phyloP scores from a whole-genome alignment of 495 filamentous ascomycete genomes.

The Aspergillus hancockii region DNA sequence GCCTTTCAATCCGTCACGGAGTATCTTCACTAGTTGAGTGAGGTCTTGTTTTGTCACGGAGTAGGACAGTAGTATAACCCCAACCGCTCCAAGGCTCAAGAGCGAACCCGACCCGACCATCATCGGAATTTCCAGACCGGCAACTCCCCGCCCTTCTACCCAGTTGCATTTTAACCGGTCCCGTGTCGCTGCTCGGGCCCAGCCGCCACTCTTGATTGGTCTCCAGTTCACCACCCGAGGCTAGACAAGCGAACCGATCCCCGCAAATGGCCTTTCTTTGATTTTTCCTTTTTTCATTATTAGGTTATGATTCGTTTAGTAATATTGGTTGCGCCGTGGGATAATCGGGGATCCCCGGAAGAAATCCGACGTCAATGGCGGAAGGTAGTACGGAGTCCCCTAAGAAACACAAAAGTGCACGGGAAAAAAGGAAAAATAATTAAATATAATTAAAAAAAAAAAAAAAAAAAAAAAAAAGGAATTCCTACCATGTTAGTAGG shows the following conservation, averaged over 20 bases:
- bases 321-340: neutral
- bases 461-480: neutral
- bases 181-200: conserved; percentile 26
- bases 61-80: neutral
- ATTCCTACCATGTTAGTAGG: neutral
- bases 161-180: conserved; percentile 27
- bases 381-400: neutral
- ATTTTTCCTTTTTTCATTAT: neutral
- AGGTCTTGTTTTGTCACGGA: neutral
- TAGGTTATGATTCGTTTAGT: conserved; percentile 5
- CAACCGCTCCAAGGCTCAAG: neutral
- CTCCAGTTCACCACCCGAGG: conserved; percentile 33
- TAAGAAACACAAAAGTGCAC: neutral
- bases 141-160: conserved; percentile 20
- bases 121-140: conserved; percentile 18
- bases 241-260: conserved; percentile 32
- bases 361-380: conserved; percentile 1
- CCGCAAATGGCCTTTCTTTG: conserved; percentile 20
- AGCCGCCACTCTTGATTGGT: conserved; percentile 30
- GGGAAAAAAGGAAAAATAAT: neutral
- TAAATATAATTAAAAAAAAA: neutral
- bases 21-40: neutral
- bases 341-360: conserved; percentile 14
- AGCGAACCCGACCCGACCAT: conserved; percentile 12
- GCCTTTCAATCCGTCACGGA: neutral